Percentiles rank a stretch among this genome's conserved stretches.
Evolutionary conservation across 257 asterid species (phyloP).

Genomic region (Petrea volubilis): DNA sequence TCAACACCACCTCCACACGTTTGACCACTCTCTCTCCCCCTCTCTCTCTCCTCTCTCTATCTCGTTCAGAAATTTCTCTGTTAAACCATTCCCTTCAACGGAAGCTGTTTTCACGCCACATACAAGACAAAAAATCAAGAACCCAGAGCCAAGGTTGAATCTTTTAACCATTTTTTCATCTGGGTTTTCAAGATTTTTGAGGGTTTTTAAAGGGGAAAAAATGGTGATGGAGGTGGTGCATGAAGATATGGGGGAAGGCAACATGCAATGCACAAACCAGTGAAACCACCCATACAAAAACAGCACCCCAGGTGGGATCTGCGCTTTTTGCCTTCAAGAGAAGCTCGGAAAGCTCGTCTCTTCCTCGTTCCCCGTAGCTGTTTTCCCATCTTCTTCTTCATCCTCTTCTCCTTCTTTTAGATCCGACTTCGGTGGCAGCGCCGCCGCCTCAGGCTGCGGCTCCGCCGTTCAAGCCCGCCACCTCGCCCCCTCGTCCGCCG

Average conservation of each 20-base stretch:
- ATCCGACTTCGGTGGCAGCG: conserved; percentile 64
- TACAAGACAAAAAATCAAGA: not conserved
- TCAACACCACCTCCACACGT: conserved; percentile 26
- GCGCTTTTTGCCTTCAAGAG: conserved; percentile 95
- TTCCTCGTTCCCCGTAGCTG: conserved; percentile 68
- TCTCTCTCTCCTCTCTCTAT: conserved; percentile 19
- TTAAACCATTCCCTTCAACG: conserved; percentile 23
- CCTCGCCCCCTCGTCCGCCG: conserved; percentile 27
- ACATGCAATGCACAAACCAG: conserved; percentile 73
- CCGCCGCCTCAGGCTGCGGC: conserved; percentile 20
- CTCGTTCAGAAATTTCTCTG: not conserved
- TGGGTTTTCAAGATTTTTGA: not conserved
- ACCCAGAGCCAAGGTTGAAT: conserved; percentile 23
- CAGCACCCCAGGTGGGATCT: conserved; percentile 92
- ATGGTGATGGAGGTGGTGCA: conserved; percentile 98
- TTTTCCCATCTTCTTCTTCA: conserved; percentile 86
- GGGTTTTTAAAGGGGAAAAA: not conserved
- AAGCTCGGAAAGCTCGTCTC: conserved; percentile 96
- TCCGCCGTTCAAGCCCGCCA: conserved; percentile 33
- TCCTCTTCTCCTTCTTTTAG: conserved; percentile 81
- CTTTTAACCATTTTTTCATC: not conserved
- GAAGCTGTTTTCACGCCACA: not conserved
- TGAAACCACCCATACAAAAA: conserved; percentile 84
- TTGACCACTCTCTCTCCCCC: conserved; percentile 38
- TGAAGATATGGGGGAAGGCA: conserved; percentile 87